A percentile compares a stretch with the other conserved stretches of the same genome.
phyloP scores from a whole-genome alignment of 2,329 filamentous ascomycete species.

The Neonectria sp. region DNA sequence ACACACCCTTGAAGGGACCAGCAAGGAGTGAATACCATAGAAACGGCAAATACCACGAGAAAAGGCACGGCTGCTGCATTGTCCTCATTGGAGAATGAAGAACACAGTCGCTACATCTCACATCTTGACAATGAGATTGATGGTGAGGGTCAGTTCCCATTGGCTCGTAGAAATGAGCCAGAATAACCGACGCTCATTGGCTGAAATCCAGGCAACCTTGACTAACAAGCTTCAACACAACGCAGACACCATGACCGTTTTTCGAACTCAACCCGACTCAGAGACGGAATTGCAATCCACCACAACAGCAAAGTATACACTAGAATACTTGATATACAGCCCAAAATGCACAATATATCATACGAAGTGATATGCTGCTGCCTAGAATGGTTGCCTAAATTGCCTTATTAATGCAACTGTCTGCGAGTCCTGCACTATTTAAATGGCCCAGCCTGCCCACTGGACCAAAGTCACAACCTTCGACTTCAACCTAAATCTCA shows the following conservation, averaged over 20 bases:
- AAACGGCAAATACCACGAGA: no score
- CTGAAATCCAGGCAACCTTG: background rate
- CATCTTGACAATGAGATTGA: no score
- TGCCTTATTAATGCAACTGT: background rate
- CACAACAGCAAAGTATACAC: background rate
- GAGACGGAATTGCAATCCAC: background rate
- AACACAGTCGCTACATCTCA: no score
- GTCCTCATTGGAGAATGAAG: no score
- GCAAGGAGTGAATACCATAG: no score
- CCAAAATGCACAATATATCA: background rate
- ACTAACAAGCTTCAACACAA: background rate
- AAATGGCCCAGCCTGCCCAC: background rate
- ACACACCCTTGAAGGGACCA: no score
- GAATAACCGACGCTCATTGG: background rate
- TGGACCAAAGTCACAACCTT: background rate
- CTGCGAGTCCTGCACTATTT: background rate
- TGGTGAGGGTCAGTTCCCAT: no score
- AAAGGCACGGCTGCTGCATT: no score
- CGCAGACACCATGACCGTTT: no score
- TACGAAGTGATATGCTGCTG: background rate
- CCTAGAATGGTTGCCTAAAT: background rate
- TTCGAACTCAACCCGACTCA: background rate
- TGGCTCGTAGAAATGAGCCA: background rate
- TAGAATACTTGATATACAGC: accelerated
- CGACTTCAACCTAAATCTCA: background rate